Conservation (phyloP, 129 eudicot species). For the Pulicaria dysenterica region DNA sequence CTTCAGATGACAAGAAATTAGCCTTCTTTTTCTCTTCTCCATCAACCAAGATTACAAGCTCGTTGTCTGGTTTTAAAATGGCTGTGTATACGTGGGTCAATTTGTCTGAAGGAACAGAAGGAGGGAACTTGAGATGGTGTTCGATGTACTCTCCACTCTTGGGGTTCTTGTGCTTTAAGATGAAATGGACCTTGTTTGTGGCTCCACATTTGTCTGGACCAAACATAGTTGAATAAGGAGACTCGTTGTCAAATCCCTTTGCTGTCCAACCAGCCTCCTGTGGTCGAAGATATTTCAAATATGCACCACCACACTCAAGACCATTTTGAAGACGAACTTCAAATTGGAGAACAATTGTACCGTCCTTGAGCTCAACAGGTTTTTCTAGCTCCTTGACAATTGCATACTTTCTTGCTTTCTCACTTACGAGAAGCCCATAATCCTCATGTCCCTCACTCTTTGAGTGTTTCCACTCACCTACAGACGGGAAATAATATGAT, state of each 20-base stretch:
- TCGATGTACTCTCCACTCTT: constrained; percentile 83
- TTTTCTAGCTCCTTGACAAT: constrained; percentile 83
- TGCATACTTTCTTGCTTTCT: constrained; percentile 82
- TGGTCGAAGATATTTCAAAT: constrained; percentile 85
- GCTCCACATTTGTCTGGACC: constrained; percentile 96
- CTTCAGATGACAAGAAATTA: constrained; percentile 66
- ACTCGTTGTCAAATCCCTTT: constrained; percentile 87
- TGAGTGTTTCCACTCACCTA: constrained; percentile 91
- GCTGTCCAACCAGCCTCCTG: constrained; percentile 91
- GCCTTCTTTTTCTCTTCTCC: constrained; percentile 98
- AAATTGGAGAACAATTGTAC: constrained; percentile 74
- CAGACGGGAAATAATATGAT: background rate
- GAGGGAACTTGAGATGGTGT: constrained; percentile 90
- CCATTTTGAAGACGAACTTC: constrained; percentile 93
- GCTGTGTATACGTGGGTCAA: constrained; percentile 94
- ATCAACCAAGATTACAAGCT: constrained; percentile 63
- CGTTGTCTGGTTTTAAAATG: constrained; percentile 74
- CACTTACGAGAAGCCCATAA: constrained; percentile 93
- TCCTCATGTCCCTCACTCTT: constrained; percentile 98
- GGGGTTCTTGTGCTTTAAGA: constrained; percentile 90
- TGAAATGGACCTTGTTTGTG: constrained; percentile 97
- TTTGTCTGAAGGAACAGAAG: constrained; percentile 90
- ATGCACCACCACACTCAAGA: constrained; percentile 96
- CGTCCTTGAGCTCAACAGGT: constrained; percentile 71
- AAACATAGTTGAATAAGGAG: constrained; percentile 90